Evolutionary conservation across 805 yeast species (phyloP), one percentile per base, ranked within the genome.

Genomic region (Jamesozyma spencerorum): DNA sequence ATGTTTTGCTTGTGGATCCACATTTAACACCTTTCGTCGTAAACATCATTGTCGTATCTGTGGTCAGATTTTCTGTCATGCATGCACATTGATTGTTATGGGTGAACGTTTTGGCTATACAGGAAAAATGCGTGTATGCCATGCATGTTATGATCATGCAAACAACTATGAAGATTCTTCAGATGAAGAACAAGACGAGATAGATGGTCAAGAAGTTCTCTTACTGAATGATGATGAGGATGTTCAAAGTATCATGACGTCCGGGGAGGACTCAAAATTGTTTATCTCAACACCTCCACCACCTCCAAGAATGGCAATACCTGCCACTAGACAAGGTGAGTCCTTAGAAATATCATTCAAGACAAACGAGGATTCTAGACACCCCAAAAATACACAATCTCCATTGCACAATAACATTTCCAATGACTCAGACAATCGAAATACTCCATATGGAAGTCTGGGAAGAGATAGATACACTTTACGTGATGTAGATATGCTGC

Each of bases 21-120:
- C 77, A 3, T 90, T 90, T 55, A 75, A 83, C 1, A 82, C 97
- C 0, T 88, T 87, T 63, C 67, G 96, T 57, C 69, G 98, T 49
- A 83, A 85, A 48, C 98, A 90, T 57, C 98, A 90, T 61, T 90
- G 98, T 55, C 68, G 98, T 40, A 79, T 90, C 28, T 90, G 98
- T 63, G 98, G 98, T 2, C 95, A 88, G 59, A 88, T 90, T 37
- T 90, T 88, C 55, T 90, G 98, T 60, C 72, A 82, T 34, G 70
- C 72, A 8, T 90, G 98, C 60, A 85, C 96, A 0, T 64, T 74
- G 2, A 73, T 86, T 52, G 64, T 85, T 52, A 54, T 82, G 44
- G 85, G 92, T 37, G 72, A 75, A 38, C 69, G 69, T 58, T 70
- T 85, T 67, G 72, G 78, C 31, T 68, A 72, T 49, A 68, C 68